Conservation (phyloP, 1,139 yeast species). For the Scheffersomyces illinoinensis region DNA sequence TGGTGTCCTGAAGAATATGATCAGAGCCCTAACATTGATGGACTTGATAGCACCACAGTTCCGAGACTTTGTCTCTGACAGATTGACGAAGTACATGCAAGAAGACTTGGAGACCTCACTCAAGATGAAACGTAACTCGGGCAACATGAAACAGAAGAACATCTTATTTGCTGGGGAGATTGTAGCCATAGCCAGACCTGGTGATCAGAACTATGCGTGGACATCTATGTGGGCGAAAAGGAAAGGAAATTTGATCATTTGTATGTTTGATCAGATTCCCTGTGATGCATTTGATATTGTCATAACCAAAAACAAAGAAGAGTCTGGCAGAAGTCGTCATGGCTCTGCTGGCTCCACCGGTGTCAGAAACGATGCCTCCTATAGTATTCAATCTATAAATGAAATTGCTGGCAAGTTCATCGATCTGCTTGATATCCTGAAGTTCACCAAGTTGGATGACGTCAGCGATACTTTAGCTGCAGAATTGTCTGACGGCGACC, state of each 20-base stretch:
- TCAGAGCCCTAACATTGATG: constrained; percentile 64
- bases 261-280: constrained; percentile 86
- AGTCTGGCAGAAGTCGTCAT: constrained; percentile 7
- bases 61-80: constrained; percentile 61
- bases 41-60: constrained; percentile 79
- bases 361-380: constrained; percentile 7
- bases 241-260: constrained; percentile 67
- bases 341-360: background rate
- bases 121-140: constrained; percentile 8
- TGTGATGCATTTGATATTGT: constrained; percentile 74
- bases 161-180: constrained; percentile 56
- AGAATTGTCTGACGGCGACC: constrained; percentile 15
- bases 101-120: constrained; percentile 15
- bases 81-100: constrained; percentile 39
- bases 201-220: constrained; percentile 61
- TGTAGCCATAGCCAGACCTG: constrained; percentile 54
- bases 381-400: constrained; percentile 33
- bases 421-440: constrained; percentile 18
- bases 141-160: constrained; percentile 31
- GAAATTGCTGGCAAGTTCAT: constrained; percentile 47
- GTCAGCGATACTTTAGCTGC: constrained; percentile 34
- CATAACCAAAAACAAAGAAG: constrained; percentile 34
- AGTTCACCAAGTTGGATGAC: constrained; percentile 21
- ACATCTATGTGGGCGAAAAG: constrained; percentile 87
- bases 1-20: constrained; percentile 70